A percentile compares a stretch with the other conserved stretches of the same genome.
Evolutionary conservation across 2,329 filamentous ascomycete genomes (phyloP).

Genomic region (Fusarium aywerte): DNA sequence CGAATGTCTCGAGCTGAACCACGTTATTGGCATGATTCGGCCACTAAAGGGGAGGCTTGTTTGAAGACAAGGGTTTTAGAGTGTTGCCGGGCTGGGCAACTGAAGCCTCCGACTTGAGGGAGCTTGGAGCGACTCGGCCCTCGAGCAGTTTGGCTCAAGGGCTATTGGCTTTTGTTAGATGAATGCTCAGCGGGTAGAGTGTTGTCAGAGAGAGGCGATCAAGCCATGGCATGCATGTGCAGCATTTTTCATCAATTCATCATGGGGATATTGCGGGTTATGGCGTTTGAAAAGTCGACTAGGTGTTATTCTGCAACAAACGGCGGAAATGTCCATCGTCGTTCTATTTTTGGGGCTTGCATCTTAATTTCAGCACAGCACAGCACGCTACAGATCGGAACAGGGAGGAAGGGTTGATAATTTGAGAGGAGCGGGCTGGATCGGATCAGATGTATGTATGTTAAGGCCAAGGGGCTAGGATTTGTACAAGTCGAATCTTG

Average conservation of each 20-base stretch:
- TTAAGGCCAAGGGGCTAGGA: slow-evolving; percentile 4
- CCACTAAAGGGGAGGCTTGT: slow-evolving; percentile 32
- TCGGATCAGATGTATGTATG: slow-evolving; percentile 17
- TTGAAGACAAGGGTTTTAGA: slow-evolving; percentile 32
- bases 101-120: slow-evolving; percentile 4
- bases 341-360: slow-evolving; percentile 30
- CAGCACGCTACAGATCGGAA: neutral
- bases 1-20: slow-evolving; percentile 30
- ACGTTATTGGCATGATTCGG: slow-evolving; percentile 22
- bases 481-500: slow-evolving; percentile 17
- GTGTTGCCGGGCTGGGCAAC: slow-evolving; percentile 19
- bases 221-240: slow-evolving; percentile 25
- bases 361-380: slow-evolving; percentile 33
- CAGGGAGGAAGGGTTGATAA: slow-evolving; percentile 22
- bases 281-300: slow-evolving; percentile 42
- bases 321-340: slow-evolving; percentile 19
- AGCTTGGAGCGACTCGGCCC: neutral
- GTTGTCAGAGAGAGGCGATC: slow-evolving; percentile 3
- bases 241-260: slow-evolving; percentile 40
- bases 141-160: slow-evolving; percentile 3
- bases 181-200: slow-evolving; percentile 4
- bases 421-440: slow-evolving; percentile 6
- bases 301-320: slow-evolving; percentile 38
- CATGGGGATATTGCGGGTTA: slow-evolving; percentile 36
- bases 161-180: slow-evolving; percentile 19